Evolutionary conservation across 2,329 filamentous ascomycete genomes (phyloP).

Genomic region (Fusarium sp.): DNA sequence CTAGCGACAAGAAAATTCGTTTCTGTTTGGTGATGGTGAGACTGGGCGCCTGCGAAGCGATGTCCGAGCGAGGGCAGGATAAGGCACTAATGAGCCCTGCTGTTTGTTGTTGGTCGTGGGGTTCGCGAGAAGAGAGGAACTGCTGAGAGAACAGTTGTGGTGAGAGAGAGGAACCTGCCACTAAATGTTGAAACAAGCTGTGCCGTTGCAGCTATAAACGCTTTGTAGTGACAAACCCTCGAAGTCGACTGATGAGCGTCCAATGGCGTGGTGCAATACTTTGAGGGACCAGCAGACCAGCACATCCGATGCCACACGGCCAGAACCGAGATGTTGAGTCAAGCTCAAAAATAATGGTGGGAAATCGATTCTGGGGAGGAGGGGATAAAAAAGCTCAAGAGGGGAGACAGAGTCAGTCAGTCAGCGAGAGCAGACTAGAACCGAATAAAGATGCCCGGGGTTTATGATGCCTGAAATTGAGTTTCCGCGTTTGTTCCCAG

Average conservation of each 20-base stretch:
- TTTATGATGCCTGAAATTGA: constrained; percentile 44
- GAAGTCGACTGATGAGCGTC: constrained; percentile 13
- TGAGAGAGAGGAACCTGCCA: constrained; percentile 15
- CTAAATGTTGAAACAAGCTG: constrained; percentile 16
- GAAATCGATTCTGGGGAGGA: constrained; percentile 14
- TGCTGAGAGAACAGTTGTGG: constrained; percentile 7
- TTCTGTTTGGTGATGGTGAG: constrained; percentile 5
- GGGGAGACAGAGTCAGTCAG: constrained; percentile 17
- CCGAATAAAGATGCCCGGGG: constrained; percentile 32
- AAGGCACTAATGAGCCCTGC: constrained; percentile 17
- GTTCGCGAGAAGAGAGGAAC: constrained; percentile 17
- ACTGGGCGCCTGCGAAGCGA: constrained; percentile 6
- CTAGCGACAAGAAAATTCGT: constrained; percentile 25
- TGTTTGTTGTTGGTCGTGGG: constrained; percentile 8
- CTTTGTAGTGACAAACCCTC: constrained; percentile 11
- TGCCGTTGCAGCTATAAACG: constrained; percentile 25
- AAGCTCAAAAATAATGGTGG: constrained; percentile 20
- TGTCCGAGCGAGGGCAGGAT: constrained; percentile 10
- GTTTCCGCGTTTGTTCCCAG: constrained; percentile 39
- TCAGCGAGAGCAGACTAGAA: constrained; percentile 23
- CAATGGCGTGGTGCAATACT: constrained; percentile 18
- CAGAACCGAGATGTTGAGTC: constrained; percentile 18
- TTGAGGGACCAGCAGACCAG: constrained; percentile 9
- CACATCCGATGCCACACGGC: constrained; percentile 20
- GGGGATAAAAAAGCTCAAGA: constrained; percentile 24